phyloP scores from a whole-genome alignment of 495 filamentous ascomycete genomes.

The Podospora tetraspora region DNA sequence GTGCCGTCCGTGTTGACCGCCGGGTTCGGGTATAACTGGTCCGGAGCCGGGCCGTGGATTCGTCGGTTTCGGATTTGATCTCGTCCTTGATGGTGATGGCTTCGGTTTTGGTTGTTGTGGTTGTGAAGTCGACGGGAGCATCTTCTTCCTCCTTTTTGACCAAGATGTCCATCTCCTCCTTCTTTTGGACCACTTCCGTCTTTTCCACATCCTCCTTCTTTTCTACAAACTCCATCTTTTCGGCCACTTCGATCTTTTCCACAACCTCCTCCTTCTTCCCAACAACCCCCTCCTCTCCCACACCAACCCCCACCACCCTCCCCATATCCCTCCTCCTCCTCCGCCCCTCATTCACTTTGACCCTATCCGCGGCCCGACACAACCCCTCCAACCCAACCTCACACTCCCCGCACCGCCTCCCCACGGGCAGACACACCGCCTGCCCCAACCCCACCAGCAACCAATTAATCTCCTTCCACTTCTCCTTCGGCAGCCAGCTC shows the following conservation, averaged over 20 bases:
- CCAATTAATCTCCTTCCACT: constrained; percentile 93
- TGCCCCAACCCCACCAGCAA: constrained; percentile 89
- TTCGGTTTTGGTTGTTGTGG: background rate
- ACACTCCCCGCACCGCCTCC: constrained; percentile 76
- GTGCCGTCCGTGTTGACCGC: background rate
- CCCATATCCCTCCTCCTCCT: constrained; percentile 31
- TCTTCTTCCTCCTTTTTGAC: constrained; percentile 8
- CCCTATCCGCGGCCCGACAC: constrained; percentile 65
- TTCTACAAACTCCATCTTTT: constrained; percentile 24
- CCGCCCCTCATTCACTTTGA: constrained; percentile 47
- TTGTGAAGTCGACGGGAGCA: background rate
- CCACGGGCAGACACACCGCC: constrained; percentile 75
- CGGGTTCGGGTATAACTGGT: background rate
- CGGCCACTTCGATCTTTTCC: constrained; percentile 18
- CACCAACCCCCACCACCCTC: constrained; percentile 29
- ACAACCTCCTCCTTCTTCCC: constrained; percentile 18
- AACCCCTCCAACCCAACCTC: constrained; percentile 65
- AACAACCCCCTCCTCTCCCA: constrained; percentile 18
- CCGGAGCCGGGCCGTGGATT: background rate
- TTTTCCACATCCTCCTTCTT: constrained; percentile 23
- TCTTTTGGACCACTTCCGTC: constrained; percentile 24
- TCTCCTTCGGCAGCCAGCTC: constrained; percentile 77
- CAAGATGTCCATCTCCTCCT: constrained; percentile 3
- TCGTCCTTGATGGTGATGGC: background rate
- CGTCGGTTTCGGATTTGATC: background rate